Evolutionary conservation across 495 filamentous ascomycete species (phyloP).

Genomic region (Talaromyces thailandensis): DNA sequence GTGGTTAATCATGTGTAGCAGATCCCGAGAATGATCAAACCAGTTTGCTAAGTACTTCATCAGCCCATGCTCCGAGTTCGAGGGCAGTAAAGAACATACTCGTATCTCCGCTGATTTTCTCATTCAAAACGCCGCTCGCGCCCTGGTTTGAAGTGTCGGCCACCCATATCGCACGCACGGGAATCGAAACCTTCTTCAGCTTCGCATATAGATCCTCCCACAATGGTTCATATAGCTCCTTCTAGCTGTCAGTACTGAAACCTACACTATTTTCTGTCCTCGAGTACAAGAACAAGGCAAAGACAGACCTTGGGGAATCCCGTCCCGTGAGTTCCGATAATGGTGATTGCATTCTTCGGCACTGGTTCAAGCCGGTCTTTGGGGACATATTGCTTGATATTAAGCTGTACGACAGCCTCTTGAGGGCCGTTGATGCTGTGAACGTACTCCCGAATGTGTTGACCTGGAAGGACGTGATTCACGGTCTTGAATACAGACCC

Average conservation of each 20-base stretch:
- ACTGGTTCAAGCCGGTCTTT: constrained; percentile 41
- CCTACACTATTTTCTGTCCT: background rate
- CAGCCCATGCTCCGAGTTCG: background rate
- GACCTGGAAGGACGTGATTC: constrained; percentile 41
- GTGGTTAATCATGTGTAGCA: constrained; percentile 64
- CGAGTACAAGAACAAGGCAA: background rate
- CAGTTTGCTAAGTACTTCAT: constrained; percentile 41
- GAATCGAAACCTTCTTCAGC: constrained; percentile 12
- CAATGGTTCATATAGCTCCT: constrained; percentile 70
- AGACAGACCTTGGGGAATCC: constrained; percentile 19
- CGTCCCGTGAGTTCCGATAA: constrained; percentile 61
- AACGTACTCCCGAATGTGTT: constrained; percentile 52
- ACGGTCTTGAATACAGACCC: constrained; percentile 17
- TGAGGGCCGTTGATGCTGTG: constrained; percentile 31
- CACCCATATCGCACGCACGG: constrained; percentile 51
- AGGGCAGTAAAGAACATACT: constrained; percentile 29
- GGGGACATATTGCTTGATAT: constrained; percentile 64
- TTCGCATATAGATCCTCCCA: constrained; percentile 54
- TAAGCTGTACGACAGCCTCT: constrained; percentile 41
- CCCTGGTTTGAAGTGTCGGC: constrained; percentile 65
- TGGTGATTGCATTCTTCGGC: constrained; percentile 51
- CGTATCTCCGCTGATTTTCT: constrained; percentile 53
- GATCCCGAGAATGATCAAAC: constrained; percentile 69
- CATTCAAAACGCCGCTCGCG: constrained; percentile 58
- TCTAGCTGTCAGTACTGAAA: background rate